Conservation (phyloP, 257 asterid genomes). For the Solanum medicagineum region DNA sequence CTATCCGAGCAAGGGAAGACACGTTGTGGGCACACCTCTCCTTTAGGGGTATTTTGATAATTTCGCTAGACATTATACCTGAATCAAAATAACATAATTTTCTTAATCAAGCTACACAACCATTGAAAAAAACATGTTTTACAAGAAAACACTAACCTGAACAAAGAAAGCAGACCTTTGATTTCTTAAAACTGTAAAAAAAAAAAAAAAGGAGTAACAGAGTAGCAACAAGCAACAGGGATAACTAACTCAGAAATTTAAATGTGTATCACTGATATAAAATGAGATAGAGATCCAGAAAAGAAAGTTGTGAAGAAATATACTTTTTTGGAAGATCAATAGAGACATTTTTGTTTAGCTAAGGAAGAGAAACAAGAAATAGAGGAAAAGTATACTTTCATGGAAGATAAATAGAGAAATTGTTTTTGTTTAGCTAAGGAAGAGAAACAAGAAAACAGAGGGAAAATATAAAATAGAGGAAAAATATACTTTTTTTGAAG, state of each 20-base stretch:
- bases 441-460: no score
- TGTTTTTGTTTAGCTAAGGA: no score
- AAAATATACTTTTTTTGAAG: background rate
- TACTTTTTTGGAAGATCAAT: no score
- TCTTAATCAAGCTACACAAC: background rate
- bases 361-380: background rate
- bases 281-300: background rate
- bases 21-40: no score
- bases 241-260: background rate
- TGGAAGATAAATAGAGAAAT: no score
- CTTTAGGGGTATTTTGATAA: no score
- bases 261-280: background rate
- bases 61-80: background rate
- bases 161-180: background rate
- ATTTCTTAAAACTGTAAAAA: background rate
- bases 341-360: background rate
- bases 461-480: background rate
- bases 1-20: no score
- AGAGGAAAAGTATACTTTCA: background rate
- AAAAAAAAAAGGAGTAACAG: background rate
- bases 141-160: background rate
- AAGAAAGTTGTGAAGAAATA: background rate
- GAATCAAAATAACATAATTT: background rate
- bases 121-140: background rate
- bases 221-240: no score